Evolutionary conservation across 495 filamentous ascomycete species (phyloP), one percentile per base, ranked within the genome.

Genomic region (Hamigera avellanea): DNA sequence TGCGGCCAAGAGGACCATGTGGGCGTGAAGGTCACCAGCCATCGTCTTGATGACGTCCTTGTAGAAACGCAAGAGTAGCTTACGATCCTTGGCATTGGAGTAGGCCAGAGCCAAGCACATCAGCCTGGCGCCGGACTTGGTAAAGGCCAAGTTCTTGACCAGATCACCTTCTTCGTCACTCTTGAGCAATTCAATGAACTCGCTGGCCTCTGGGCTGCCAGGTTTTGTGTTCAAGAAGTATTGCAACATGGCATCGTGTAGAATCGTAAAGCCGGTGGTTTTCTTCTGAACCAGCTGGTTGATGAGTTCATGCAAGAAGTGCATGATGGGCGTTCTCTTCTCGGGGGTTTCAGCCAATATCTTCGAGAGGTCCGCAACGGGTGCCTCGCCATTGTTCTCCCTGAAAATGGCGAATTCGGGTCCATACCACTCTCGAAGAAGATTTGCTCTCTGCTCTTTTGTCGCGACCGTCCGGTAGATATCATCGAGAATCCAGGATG

Each of bases 221-320:
- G 75, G 66, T 33, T 78, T 80, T 31, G 77, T 73, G 51, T 81
- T 87, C 32, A 85, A 68, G 61, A 86, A 91, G 55, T 95, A 96
- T 52, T 99, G 87, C 32, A 95, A 73, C 89, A 96, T 93, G 14
- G 91, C 93, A 44, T 93, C 89, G 56, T 99, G 93, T 4, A 96
- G 71, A 67, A 96, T 88, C 1, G 86, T 93, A 59, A 96, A 99
- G 6, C 82, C 86, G 10, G 86, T 89, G 46, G 84, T 75, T 62
- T 93, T 87, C 72, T 99, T 99, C 63, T 95, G 86, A 36, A 95
- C 69, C 15, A 96, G 73, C 38, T 79, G 73, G 55, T 95, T 93
- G 62, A 88, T 84, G 47, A 94, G 67, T 42, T 88, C 81, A 42
- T 77, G 72, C 25, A 95, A 67, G 50, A 80, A 80, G 45, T 78